These are phyloP conservation scores for Rhynchosporium secalis DNA, from an alignment of 2,329 filamentous ascomycete genomes.

Conservation along the genomic window DNA sequence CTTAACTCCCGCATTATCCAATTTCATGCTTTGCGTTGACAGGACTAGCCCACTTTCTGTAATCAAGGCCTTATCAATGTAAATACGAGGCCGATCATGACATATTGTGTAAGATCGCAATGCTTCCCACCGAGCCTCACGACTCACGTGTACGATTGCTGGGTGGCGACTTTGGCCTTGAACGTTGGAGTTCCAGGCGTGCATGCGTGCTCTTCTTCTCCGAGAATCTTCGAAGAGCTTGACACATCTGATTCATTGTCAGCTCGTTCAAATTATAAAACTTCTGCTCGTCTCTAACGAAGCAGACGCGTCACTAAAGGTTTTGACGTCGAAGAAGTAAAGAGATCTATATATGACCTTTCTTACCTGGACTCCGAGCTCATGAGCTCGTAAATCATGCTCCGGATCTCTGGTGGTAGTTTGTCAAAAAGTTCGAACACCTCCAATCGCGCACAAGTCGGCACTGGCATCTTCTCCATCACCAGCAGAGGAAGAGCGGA, in stretches of 20 bases:
- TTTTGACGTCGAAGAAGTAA: background rate
- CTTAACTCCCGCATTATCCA: background rate
- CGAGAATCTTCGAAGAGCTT: background rate
- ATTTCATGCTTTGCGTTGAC: background rate
- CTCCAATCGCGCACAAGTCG: background rate
- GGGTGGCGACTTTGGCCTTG: background rate
- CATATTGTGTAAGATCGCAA: background rate
- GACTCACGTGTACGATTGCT: background rate
- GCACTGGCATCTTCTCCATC: background rate
- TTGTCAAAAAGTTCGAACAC: background rate
- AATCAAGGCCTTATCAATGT: background rate
- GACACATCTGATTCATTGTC: background rate
- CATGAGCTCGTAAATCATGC: background rate
- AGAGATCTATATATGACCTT: background rate
- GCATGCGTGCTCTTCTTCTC: background rate
- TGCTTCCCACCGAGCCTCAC: background rate
- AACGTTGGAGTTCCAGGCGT: conserved; percentile 1
- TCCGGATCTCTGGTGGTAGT: background rate
- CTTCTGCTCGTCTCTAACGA: no score
- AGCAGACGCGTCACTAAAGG: background rate
- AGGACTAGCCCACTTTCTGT: no score
- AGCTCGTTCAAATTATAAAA: background rate
- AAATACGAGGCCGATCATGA: background rate
- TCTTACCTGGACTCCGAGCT: background rate
- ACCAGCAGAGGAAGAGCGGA: background rate